Conservation (phyloP, 1,284 basidiomycete species). For the Tilletia horrida region DNA sequence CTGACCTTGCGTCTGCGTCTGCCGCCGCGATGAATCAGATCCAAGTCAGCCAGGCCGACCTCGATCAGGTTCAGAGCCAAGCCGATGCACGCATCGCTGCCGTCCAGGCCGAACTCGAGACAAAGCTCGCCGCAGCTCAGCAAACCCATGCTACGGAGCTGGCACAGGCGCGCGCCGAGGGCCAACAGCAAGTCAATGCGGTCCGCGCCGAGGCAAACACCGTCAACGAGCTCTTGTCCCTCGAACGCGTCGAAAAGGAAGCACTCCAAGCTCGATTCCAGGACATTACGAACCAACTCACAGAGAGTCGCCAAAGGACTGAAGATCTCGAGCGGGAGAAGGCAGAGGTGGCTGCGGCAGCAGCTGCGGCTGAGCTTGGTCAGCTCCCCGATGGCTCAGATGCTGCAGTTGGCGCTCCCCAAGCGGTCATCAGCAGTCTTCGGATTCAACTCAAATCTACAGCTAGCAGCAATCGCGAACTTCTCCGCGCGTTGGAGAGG, state of each 20-base stretch:
- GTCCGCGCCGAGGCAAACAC: slow-evolving; percentile 35
- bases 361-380: slow-evolving; percentile 15
- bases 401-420: slow-evolving; percentile 10
- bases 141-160: slow-evolving; percentile 27
- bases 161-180: slow-evolving; percentile 29
- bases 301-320: background rate
- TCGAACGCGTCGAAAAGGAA: background rate
- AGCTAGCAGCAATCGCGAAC: slow-evolving; percentile 8
- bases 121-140: slow-evolving; percentile 21
- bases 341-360: slow-evolving; percentile 2
- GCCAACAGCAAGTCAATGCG: slow-evolving; percentile 31
- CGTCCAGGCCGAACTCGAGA: slow-evolving; percentile 14
- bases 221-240: background rate
- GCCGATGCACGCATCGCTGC: slow-evolving; percentile 20
- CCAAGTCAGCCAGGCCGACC: background rate
- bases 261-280: background rate
- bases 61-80: slow-evolving; percentile 1
- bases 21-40: background rate
- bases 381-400: slow-evolving; percentile 4
- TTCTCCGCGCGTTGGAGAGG: slow-evolving; percentile 65
- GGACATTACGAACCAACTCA: slow-evolving; percentile 13
- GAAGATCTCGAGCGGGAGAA: slow-evolving; percentile 7
- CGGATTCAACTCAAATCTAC: slow-evolving; percentile 12
- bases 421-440: slow-evolving; percentile 13
- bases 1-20: background rate